These are phyloP conservation scores for Entrophospora sp. DNA, from an alignment of 192 early-diverging fungal genomes.

Conservation along the genomic window DNA sequence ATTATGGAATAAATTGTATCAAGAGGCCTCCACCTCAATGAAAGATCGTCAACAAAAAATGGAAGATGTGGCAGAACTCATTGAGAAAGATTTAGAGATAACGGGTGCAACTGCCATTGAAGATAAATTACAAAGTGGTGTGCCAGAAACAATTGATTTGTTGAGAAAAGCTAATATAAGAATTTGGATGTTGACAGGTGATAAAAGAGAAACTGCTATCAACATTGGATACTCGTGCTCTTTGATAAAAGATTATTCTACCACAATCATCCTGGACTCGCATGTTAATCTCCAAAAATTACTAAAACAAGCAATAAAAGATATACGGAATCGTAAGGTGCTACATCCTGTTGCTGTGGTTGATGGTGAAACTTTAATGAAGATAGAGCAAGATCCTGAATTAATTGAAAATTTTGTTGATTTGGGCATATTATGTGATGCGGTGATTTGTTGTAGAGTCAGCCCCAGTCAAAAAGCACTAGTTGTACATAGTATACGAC, in stretches of 20 bases:
- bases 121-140: slow-evolving; percentile 78
- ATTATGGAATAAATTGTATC: slow-evolving; percentile 55
- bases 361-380: slow-evolving; percentile 32
- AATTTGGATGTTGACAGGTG: slow-evolving; percentile 89
- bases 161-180: slow-evolving; percentile 70
- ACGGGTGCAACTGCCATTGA: slow-evolving; percentile 86
- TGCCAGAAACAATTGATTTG: slow-evolving; percentile 74
- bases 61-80: slow-evolving; percentile 54
- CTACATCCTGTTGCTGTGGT: slow-evolving; percentile 38
- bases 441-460: slow-evolving; percentile 87
- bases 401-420: slow-evolving; percentile 58
- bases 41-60: slow-evolving; percentile 49
- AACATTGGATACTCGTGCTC: slow-evolving; percentile 81
- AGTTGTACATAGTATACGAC: slow-evolving; percentile 64
- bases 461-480: slow-evolving; percentile 85
- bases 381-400: slow-evolving; percentile 39
- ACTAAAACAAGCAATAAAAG: slow-evolving; percentile 28
- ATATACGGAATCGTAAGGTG: slow-evolving; percentile 29
- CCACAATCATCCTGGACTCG: slow-evolving; percentile 35
- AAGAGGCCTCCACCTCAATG: slow-evolving; percentile 61
- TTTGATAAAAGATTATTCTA: slow-evolving; percentile 46
- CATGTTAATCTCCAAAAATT: slow-evolving; percentile 30
- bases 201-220: slow-evolving; percentile 86
- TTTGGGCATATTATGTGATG: slow-evolving; percentile 63
- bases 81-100: slow-evolving; percentile 66